Base-by-base conservation (phyloP, 805 yeast genomes). In the Candida corydali region DNA sequence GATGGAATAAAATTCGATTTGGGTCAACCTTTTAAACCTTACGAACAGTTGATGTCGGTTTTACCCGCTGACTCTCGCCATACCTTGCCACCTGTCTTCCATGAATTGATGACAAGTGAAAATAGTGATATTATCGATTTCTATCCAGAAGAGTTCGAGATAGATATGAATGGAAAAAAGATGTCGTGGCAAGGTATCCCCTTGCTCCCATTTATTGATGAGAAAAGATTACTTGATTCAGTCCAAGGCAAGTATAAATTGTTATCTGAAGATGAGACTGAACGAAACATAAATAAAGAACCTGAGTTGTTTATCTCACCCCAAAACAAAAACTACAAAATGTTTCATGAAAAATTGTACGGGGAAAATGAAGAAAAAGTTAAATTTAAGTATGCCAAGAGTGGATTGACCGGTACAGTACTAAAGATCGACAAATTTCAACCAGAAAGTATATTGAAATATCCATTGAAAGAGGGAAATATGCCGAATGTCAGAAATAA, bases 131-230 rank as follows among this genome's bases (percentile, higher is more conserved):
- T 89, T 43, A 81, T 85, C 44, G 96, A 89, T 51, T 89, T 88
- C 47, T 89, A 89, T 51, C 98, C 98, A 0, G 85, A 77, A 40
- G 82, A 85, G 22, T 89, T 89, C 61, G 76, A 81, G 31, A 82
- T 89, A 45, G 98, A 89, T 61, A 87, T 89, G 96, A 88, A 89
- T 54, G 98, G 98, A 19, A 86, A 86, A 47, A 87, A 85, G 47
- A 83, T 84, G 86, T 71, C 91, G 34, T 89, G 98, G 98, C 94
- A 87, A 55, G 97, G 95, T 37, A 83, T 89, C 50, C 89, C 95
- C 1, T 61, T 89, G 27, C 63, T 89, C 38, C 97, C 98, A 0
- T 89, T 89, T 47, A 91, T 89, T 48, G 96, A 89, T 50, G 95
- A 86, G 50, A 59, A 59, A n/a, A 66, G 95, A 47, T 65, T 89